Evolutionary conservation across 148 eudicot genomes (phyloP).

Genomic region (Vaccinium darrowii): DNA sequence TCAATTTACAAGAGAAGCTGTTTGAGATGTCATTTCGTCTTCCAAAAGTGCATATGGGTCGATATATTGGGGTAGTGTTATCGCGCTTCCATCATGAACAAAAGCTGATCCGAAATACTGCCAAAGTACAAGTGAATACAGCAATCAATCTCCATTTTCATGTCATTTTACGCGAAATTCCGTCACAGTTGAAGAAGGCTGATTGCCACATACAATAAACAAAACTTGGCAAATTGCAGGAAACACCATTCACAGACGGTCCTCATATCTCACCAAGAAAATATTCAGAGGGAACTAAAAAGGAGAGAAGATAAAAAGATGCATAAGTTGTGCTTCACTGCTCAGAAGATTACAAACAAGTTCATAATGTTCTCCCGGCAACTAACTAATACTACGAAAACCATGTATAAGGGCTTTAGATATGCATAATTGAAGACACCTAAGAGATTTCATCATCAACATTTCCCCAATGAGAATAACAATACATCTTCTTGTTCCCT

Average conservation of each 20-base stretch:
- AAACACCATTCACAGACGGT: neutral
- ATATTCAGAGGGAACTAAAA: neutral
- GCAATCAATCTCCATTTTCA: neutral
- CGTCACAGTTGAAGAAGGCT: neutral
- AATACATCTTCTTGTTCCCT: neutral
- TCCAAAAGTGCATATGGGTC: slow-evolving; percentile 2
- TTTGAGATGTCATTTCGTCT: neutral
- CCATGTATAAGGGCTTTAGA: neutral
- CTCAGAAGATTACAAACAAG: neutral
- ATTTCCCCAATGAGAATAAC: neutral
- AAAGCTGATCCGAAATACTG: slow-evolving; percentile 83
- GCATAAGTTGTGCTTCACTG: neutral
- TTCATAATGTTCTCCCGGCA: neutral
- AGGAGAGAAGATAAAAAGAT: neutral
- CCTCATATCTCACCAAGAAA: neutral
- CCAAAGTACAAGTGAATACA: neutral
- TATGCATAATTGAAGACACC: neutral
- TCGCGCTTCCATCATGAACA: slow-evolving; percentile 58
- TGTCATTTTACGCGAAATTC: neutral
- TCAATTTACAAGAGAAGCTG: neutral
- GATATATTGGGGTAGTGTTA: slow-evolving; percentile 49
- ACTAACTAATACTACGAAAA: neutral
- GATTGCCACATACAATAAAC: neutral
- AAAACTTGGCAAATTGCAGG: neutral
- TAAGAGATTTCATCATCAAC: neutral